Percentiles rank a stretch among this genome's conserved stretches.
Evolutionary conservation across 169 alveolate genomes (phyloP).

Genomic region (Eimeria zaria): DNA sequence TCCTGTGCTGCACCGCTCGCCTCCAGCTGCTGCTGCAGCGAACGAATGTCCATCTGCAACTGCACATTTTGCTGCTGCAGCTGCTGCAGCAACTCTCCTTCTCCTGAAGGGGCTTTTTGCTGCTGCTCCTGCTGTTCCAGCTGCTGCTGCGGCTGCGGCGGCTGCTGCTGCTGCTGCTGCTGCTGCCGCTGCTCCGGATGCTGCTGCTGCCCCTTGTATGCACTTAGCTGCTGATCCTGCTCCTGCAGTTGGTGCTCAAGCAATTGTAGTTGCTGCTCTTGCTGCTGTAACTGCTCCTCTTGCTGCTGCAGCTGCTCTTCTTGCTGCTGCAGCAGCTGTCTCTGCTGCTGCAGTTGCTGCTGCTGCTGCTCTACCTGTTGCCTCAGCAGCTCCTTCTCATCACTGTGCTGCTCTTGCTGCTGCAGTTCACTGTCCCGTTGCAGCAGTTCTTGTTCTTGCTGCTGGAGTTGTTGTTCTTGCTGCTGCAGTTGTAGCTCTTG

Average conservation of each 20-base stretch:
- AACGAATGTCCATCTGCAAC: neutral
- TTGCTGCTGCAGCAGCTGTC: slow-evolving; percentile 60
- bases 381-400: neutral
- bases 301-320: slow-evolving; percentile 62
- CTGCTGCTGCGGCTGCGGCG: too few species aligned
- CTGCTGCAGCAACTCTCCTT: slow-evolving; percentile 14
- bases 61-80: slow-evolving; percentile 62
- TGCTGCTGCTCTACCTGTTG: slow-evolving; percentile 49
- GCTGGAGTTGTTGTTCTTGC: slow-evolving; percentile 53
- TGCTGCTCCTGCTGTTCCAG: slow-evolving; percentile 2
- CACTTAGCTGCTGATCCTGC: neutral
- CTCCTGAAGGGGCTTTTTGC: neutral
- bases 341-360: slow-evolving; percentile 30
- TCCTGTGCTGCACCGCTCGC: slow-evolving; percentile 58
- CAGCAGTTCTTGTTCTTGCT: slow-evolving; percentile 45
- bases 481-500: slow-evolving; percentile 64
- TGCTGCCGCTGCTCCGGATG: slow-evolving; percentile 38
- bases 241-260: slow-evolving; percentile 40
- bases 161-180: slow-evolving; percentile 40
- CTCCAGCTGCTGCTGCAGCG: slow-evolving; percentile 65
- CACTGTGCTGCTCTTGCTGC: slow-evolving; percentile 38
- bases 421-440: neutral
- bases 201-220: neutral
- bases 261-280: slow-evolving; percentile 49
- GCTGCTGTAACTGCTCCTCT: slow-evolving; percentile 58